Conservation (phyloP, 495 filamentous ascomycete species). For the Daldinia grandis region DNA sequence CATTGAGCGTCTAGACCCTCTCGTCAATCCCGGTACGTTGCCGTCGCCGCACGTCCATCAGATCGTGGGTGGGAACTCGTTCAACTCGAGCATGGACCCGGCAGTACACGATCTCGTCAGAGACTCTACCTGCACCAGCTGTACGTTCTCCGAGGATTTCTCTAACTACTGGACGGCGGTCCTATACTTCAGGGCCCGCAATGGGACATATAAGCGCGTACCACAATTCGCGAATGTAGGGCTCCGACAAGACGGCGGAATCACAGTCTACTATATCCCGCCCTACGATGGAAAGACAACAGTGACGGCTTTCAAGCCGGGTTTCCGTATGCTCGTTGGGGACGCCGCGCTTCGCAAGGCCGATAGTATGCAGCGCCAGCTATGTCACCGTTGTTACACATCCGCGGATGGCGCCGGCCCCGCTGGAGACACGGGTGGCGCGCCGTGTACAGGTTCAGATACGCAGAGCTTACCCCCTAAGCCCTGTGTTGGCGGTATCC, state of each 20-base stretch:
- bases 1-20: slow-evolving; percentile 49
- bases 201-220: slow-evolving; percentile 51
- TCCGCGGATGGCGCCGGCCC: slow-evolving; percentile 31
- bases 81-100: slow-evolving; percentile 48
- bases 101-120: slow-evolving; percentile 42
- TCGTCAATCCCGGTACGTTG: slow-evolving; percentile 48
- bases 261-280: slow-evolving; percentile 56
- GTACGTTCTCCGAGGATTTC: slow-evolving; percentile 51
- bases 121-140: slow-evolving; percentile 48
- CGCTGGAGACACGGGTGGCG: slow-evolving; percentile 32
- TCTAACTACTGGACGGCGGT: slow-evolving; percentile 59
- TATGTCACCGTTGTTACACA: slow-evolving; percentile 44
- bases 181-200: slow-evolving; percentile 49
- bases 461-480: slow-evolving; percentile 36
- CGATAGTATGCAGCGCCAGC: slow-evolving; percentile 40
- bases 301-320: slow-evolving; percentile 52
- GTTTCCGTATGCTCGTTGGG: slow-evolving; percentile 55
- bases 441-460: slow-evolving; percentile 41
- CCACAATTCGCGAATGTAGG: slow-evolving; percentile 51
- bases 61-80: slow-evolving; percentile 51
- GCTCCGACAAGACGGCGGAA: slow-evolving; percentile 48
- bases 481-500: slow-evolving; percentile 48
- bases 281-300: slow-evolving; percentile 48
- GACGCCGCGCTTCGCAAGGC: slow-evolving; percentile 48
- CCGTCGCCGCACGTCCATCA: slow-evolving; percentile 50